Conservation (phyloP, 2,329 filamentous ascomycete species). For the Parascedosporium putredinis region DNA sequence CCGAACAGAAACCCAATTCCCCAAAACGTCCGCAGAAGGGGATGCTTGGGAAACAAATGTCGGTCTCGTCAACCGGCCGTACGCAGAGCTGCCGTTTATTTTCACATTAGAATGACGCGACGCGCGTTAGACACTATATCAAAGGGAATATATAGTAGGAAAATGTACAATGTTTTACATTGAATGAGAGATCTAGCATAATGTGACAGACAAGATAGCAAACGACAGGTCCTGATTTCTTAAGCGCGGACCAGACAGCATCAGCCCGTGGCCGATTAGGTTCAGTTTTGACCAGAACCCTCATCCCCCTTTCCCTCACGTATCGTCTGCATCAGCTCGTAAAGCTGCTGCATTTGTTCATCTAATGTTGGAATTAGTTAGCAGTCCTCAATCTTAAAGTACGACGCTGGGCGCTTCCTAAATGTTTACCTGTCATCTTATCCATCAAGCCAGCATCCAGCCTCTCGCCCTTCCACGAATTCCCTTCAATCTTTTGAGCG, state of each 20-base stretch:
- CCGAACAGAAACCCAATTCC: neutral
- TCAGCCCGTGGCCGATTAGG: no score
- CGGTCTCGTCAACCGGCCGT: neutral
- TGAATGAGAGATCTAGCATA: no score
- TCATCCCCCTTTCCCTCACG: constrained; percentile 23
- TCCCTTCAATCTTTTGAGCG: constrained; percentile 82
- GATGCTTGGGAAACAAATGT: neutral
- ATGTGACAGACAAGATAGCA: no score
- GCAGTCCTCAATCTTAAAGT: no score
- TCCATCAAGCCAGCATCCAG: constrained; percentile 18
- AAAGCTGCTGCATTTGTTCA: constrained; percentile 85
- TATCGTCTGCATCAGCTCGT: constrained; percentile 86
- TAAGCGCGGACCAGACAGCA: no score
- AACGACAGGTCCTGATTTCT: no score
- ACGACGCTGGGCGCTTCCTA: no score
- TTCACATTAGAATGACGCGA: neutral
- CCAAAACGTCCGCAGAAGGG: no score
- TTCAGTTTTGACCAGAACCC: no score
- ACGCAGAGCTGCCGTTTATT: neutral
- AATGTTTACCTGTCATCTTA: constrained; percentile 48
- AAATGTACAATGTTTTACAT: no score
- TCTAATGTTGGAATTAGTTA: constrained; percentile 41
- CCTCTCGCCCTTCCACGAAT: constrained; percentile 59
- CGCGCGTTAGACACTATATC: neutral
- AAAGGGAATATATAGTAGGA: neutral